phyloP scores from a whole-genome alignment of 345 rosid genomes.

The Pseudoturritis turrita region DNA sequence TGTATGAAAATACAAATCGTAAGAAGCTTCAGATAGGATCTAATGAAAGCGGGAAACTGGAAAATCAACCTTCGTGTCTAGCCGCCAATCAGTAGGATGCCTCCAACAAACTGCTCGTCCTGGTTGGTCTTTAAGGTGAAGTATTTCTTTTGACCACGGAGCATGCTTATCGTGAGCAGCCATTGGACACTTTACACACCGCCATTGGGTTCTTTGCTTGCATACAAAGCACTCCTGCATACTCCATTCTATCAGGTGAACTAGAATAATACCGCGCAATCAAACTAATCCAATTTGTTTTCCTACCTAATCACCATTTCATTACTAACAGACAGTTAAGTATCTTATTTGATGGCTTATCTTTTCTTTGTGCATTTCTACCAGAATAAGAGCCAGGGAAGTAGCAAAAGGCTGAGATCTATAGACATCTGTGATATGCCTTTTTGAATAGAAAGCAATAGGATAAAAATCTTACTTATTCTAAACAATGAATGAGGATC shows the following conservation, averaged over 20 bases:
- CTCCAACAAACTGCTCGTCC: slow-evolving; percentile 88
- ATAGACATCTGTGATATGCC: not conserved
- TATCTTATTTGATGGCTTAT: not conserved
- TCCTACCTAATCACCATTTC: not conserved
- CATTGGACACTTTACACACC: slow-evolving; percentile 58
- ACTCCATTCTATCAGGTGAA: not conserved
- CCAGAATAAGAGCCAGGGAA: not conserved
- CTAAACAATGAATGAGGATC: slow-evolving; percentile 9
- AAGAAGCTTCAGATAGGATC: not conserved
- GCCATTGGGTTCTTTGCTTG: slow-evolving; percentile 61
- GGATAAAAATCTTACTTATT: not conserved
- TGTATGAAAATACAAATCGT: slow-evolving; percentile 24
- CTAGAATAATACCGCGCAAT: not conserved
- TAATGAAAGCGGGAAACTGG: slow-evolving; percentile 37
- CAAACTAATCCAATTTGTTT: not conserved
- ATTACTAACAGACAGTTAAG: not conserved
- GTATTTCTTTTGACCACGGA: slow-evolving; percentile 67
- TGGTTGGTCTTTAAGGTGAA: slow-evolving; percentile 52
- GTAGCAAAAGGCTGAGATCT: not conserved
- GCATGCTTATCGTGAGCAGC: slow-evolving; percentile 80
- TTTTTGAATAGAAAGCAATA: not conserved
- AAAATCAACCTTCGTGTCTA: slow-evolving; percentile 70
- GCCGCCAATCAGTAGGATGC: slow-evolving; percentile 72
- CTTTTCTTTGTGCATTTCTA: not conserved
- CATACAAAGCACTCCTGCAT: slow-evolving; percentile 77